phyloP scores from a whole-genome alignment of 306 rosid genomes.

The Vigna hirtella region DNA sequence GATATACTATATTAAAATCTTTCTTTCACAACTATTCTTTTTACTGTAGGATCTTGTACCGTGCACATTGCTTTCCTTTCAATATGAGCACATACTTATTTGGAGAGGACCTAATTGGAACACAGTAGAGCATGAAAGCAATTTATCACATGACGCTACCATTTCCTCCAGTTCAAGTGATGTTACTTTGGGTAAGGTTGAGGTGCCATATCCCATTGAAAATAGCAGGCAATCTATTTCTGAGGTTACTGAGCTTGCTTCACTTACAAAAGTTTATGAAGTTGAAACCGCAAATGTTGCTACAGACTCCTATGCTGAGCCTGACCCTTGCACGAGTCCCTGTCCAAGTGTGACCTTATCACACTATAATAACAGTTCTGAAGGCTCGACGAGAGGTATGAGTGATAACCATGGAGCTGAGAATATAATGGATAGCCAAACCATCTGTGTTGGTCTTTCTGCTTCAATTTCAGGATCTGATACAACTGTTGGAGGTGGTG shows the following conservation, averaged over 20 bases:
- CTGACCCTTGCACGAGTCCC: slow-evolving; percentile 40
- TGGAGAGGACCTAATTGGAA: slow-evolving; percentile 89
- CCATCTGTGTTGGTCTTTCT: slow-evolving; percentile 42
- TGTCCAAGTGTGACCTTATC: slow-evolving; percentile 31
- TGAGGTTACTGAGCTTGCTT: slow-evolving; percentile 43
- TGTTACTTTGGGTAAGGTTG: slow-evolving; percentile 39
- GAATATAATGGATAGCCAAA: slow-evolving; percentile 40
- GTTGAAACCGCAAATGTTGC: slow-evolving; percentile 44
- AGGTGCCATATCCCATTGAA: slow-evolving; percentile 42
- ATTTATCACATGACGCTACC: slow-evolving; percentile 41
- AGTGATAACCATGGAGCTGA: slow-evolving; percentile 38
- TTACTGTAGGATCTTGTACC: slow-evolving; percentile 93
- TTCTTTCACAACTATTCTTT: slow-evolving; percentile 36
- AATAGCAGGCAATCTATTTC: slow-evolving; percentile 35
- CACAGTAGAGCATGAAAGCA: slow-evolving; percentile 32
- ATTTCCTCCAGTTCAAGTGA: slow-evolving; percentile 39
- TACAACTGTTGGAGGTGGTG: slow-evolving; percentile 36
- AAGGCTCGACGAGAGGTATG: slow-evolving; percentile 37
- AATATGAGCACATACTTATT: slow-evolving; percentile 81
- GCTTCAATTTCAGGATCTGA: slow-evolving; percentile 40
- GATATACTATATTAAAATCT: slow-evolving; percentile 33
- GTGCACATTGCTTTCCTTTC: slow-evolving; percentile 83
- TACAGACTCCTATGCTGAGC: slow-evolving; percentile 41
- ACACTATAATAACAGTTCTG: slow-evolving; percentile 36
- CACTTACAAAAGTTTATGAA: slow-evolving; percentile 36